Base-by-base conservation (phyloP, 495 filamentous ascomycete species). In the Neurospora sp. region DNA sequence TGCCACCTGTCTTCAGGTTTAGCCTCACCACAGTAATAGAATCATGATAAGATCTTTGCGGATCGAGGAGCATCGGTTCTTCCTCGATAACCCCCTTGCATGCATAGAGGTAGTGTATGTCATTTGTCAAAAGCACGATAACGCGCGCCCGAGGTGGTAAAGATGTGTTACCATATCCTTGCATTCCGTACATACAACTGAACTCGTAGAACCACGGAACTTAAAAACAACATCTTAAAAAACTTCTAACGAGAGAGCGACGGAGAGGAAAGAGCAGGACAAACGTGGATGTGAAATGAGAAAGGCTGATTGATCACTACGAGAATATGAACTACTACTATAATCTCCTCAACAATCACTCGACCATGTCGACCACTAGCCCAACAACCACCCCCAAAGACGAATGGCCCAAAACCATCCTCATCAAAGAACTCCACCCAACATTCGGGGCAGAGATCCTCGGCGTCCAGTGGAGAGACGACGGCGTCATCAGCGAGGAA, bases 371-470 rank as follows among this genome's bases (percentile, higher is more conserved):
- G 35, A 37, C 35, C 11, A 46, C 42, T 46, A 46, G 14, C 68
- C 20, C 53, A 2, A 3, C 22, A 8, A 40, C 22, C 68, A 73
- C 76, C 40, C 76, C 79, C 20, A 61, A 79, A 18, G 73, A 78
- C 39, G 76, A 77, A 61, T 59, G 74, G 3, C 81, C 80, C 73
- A 76, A 81, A 74, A 84, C 81, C 69, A 80, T 85, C 68, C 53
- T 73, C 72, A 74, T 87, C 78, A 81, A 81, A 46, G 77, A 84
- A 71, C 76, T 88, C 2, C 86, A 88, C 75, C 84, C 85, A 6
- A 89, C 83, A 16, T 89, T 88, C 74, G 87, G 81, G 9, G 88
- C 87, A 3, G 86, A 88, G 76, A 75, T 88, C 69, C 76, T 77
- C 20, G 87, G 86, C 5, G 82, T 89, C n/a, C 79, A 59, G 22